Evolutionary conservation across 164 flowering plant species (phyloP).

Genomic region (Vitis rupestris): DNA sequence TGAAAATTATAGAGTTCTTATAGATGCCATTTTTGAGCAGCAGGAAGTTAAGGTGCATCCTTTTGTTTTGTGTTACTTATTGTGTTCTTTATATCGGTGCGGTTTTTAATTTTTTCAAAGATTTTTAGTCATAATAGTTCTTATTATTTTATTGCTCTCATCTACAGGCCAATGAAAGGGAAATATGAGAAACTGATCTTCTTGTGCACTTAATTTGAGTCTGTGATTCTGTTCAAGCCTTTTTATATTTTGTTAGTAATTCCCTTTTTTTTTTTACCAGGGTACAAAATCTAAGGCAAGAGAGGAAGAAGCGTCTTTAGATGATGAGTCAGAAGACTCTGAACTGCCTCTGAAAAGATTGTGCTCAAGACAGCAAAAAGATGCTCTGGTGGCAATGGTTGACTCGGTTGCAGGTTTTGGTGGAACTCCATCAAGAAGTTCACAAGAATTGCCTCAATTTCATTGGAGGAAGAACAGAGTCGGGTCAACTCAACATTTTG

Average conservation of each 20-base stretch:
- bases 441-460: background rate
- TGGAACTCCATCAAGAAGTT: background rate
- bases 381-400: background rate
- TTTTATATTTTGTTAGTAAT: background rate
- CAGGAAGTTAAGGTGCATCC: conserved; percentile 5
- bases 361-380: background rate
- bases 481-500: background rate
- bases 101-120: background rate
- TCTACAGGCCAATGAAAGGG: background rate
- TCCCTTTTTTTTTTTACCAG: background rate
- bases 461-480: background rate
- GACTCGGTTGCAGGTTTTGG: background rate
- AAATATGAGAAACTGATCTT: background rate
- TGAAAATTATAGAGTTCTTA: conserved; percentile 12
- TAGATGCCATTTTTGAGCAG: conserved; percentile 12
- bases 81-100: background rate
- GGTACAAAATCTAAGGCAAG: background rate
- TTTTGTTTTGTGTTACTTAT: background rate
- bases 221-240: background rate
- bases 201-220: background rate
- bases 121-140: background rate
- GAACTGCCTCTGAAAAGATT: background rate
- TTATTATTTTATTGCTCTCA: background rate
- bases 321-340: background rate
- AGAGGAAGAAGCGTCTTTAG: background rate